phyloP scores from a whole-genome alignment of 495 filamentous ascomycete species.

The Tuber aestivum region DNA sequence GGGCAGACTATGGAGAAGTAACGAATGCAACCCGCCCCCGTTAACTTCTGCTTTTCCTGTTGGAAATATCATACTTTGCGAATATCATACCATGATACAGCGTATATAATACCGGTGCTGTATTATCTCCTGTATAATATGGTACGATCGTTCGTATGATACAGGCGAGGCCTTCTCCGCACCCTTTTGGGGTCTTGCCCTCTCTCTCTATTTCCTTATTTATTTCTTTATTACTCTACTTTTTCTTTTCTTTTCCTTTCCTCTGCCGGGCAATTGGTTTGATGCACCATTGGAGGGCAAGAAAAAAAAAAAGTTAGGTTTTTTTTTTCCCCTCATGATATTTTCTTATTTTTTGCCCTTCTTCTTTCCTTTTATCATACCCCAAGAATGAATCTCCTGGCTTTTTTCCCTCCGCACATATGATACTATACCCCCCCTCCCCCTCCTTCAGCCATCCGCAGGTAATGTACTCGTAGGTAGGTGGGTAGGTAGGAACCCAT shows the following conservation, averaged over 20 bases:
- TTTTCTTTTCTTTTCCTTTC: no score
- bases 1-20: no score
- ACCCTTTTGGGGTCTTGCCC: neutral
- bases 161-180: neutral
- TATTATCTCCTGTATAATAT: neutral
- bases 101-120: neutral
- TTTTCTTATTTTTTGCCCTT: neutral
- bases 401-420: neutral
- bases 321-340: neutral
- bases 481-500: conserved; percentile 9
- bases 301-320: neutral
- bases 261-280: neutral
- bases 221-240: no score
- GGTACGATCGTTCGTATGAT: no score
- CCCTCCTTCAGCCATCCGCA: neutral
- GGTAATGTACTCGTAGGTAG: no score
- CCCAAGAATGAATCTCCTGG: neutral
- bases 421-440: neutral
- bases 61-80: no score
- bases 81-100: no score
- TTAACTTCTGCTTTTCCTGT: no score
- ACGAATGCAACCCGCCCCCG: no score
- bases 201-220: neutral
- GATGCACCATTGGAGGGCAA: neutral
- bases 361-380: neutral